phyloP scores from a whole-genome alignment of 345 rosid species.

The Citrus glauca region DNA sequence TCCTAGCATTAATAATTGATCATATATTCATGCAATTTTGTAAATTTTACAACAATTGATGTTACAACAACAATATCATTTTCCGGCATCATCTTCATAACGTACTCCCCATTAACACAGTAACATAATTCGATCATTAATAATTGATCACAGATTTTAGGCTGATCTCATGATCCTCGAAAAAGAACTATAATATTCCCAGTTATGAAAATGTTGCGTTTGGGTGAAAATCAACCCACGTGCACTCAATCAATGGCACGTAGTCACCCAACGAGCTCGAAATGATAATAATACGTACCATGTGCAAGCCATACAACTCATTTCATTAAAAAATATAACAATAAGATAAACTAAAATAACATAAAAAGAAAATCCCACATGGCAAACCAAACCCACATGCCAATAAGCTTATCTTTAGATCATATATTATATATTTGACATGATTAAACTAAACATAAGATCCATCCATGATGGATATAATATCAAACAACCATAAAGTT shows the following conservation, averaged over 20 bases:
- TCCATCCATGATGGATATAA: not conserved
- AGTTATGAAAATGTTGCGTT: not conserved
- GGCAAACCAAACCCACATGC: constrained; percentile 25
- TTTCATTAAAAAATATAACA: not conserved
- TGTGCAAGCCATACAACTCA: not conserved
- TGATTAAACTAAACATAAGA: constrained; percentile 9
- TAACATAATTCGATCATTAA: not conserved
- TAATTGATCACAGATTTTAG: too few species aligned
- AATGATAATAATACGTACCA: not conserved
- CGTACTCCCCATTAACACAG: not conserved
- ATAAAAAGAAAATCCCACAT: constrained; percentile 21
- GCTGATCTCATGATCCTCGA: not conserved
- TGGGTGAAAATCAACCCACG: not conserved
- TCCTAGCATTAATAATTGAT: not conserved
- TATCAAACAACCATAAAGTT: constrained; percentile 1
- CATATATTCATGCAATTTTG: not conserved
- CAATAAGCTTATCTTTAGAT: constrained; percentile 22
- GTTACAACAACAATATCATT: too few species aligned
- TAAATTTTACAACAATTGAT: not conserved
- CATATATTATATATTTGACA: not conserved
- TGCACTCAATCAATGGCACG: not conserved
- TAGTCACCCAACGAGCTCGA: not conserved
- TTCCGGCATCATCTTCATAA: too few species aligned
- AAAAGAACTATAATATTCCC: not conserved
- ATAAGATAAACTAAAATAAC: not conserved